Conservation (phyloP, 176 grass and related monocot genomes). For the Phyllostachys edulis region DNA sequence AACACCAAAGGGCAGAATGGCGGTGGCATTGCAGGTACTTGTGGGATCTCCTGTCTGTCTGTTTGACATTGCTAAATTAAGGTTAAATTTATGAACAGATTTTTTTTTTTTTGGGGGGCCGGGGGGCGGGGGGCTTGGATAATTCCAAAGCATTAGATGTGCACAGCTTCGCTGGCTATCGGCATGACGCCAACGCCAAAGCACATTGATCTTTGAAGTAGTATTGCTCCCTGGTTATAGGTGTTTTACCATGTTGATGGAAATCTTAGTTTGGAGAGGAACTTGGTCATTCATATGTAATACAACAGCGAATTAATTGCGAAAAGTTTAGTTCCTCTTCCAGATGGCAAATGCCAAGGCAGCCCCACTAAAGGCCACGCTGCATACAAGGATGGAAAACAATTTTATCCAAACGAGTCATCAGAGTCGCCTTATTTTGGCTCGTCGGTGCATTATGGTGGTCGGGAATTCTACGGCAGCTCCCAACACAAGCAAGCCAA, state of each 20-base stretch:
- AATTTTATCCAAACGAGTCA: constrained; percentile 40
- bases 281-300: background rate
- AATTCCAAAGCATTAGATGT: too few species aligned
- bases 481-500: constrained; percentile 37
- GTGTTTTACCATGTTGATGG: background rate
- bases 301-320: background rate
- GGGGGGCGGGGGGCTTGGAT: too few species aligned
- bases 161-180: background rate
- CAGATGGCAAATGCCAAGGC: constrained; percentile 60
- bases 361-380: constrained; percentile 33
- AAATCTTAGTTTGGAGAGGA: background rate
- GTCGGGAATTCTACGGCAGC: constrained; percentile 78
- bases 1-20: constrained; percentile 41
- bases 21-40: constrained; percentile 36
- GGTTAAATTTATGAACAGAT: background rate
- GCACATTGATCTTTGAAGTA: background rate
- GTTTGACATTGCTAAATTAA: background rate
- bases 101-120: too few species aligned
- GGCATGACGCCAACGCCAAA: background rate
- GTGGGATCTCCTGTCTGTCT: background rate
- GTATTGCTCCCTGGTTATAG: background rate
- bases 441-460: constrained; percentile 80
- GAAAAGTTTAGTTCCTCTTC: background rate
- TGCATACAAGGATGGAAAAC: constrained; percentile 53
- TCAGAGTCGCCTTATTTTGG: constrained; percentile 75